Base-by-base conservation (phyloP, 257 asterid genomes). In the Verbascum thapsus region DNA sequence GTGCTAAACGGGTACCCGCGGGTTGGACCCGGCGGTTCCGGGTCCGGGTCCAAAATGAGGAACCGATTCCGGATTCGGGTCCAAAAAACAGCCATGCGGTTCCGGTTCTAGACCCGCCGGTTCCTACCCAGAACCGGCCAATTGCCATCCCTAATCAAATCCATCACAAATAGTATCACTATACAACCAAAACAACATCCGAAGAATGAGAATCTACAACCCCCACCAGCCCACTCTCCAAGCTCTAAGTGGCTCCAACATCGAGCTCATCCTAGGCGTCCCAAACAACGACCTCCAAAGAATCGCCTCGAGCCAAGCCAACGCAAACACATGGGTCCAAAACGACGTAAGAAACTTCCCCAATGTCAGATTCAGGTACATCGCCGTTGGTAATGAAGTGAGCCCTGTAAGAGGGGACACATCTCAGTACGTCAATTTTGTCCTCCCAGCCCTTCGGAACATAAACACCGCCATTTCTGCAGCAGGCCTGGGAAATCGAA, bases 351-450 rank as follows among this genome's bases (percentile, higher is more conserved):
- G 45, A 16, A 87, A 78, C 83, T 72, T 71, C 18, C 64, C 58
- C 4, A 61, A 69, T 39, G 86, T 82, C 5, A 59, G 53, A 3
- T 75, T 81, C 67, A 52, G 65, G 11, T 81, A 84, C 74, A 81
- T 84, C 2, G 82, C 80, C 0, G 89, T 81, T 9, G 91, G 91
- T 12, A 86, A 86, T 30, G 89, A 86, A 74, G 83, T 78, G 18
- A 58, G 67, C 69, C 83, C 80, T 1, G 3, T 44, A 1, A 22
- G 11, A 0, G 49, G 53, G 0, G 73, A 70, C 55, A 55, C 70
- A 0, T 10, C 74, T 4, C 63, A 15, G 17, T 70, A 64, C 43
- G 58, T 23, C 10, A 17, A 7, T 4, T 45, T 66, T 52, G 72
- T 78, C 58, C 70, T 70, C 49, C 77, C 74, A 0, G 80, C 83